Percentiles rank a stretch among this genome's conserved stretches.
phyloP scores from a whole-genome alignment of 805 yeast genomes.

The Hanseniaspora occidentalis region DNA sequence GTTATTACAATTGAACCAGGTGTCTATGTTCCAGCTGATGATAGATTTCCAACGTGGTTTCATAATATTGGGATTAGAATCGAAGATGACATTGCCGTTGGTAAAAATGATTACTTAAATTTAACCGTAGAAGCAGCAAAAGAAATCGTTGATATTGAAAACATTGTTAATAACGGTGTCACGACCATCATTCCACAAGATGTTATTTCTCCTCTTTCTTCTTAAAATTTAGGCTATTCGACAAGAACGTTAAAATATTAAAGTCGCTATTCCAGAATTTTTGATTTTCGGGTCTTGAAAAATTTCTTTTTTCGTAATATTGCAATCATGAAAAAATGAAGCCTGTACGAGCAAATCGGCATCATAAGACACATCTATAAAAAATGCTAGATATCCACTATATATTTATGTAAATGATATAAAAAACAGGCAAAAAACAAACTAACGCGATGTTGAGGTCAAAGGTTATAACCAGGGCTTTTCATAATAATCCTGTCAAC shows the following conservation, averaged over 20 bases:
- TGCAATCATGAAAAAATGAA: too few relatives aligned
- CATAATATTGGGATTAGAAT: conserved; percentile 88
- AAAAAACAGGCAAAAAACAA: too few relatives aligned
- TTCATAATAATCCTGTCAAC: not conserved
- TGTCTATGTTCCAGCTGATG: conserved; percentile 66
- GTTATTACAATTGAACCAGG: conserved; percentile 96
- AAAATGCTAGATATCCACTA: too few relatives aligned
- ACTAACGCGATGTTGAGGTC: not conserved
- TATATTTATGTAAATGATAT: too few relatives aligned
- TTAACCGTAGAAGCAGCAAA: conserved; percentile 78
- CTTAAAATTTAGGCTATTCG: too few relatives aligned
- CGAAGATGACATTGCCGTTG: conserved; percentile 86
- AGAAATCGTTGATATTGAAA: conserved; percentile 73
- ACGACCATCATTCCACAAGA: conserved; percentile 37
- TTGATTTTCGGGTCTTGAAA: too few relatives aligned
- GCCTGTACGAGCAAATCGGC: too few relatives aligned
- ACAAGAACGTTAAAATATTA: too few relatives aligned
- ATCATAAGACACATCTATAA: too few relatives aligned
- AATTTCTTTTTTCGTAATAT: too few relatives aligned
- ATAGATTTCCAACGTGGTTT: conserved; percentile 62
- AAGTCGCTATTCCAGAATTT: too few relatives aligned
- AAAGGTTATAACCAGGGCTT: not conserved
- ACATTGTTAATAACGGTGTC: conserved; percentile 47
- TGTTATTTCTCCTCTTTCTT: conserved; percentile 20
- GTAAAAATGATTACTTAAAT: conserved; percentile 38